Evolutionary conservation across 129 eudicot genomes (phyloP), one percentile per base, ranked within the genome.

Genomic region (Chrysanthemum lavandulifolium): DNA sequence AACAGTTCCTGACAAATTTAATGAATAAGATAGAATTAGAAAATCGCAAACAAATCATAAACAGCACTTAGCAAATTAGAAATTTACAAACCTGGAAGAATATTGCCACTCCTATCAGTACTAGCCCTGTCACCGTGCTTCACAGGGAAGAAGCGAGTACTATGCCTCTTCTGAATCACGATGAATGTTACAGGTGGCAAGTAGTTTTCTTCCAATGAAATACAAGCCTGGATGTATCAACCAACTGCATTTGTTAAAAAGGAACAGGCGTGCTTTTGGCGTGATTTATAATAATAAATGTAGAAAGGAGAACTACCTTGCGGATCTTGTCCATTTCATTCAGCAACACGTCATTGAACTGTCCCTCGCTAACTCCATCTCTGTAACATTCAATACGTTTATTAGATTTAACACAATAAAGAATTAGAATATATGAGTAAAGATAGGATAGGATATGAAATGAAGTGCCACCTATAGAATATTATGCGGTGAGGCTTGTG

Each of bases 281-380:
- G 61, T 27, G 29, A 1, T 53, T 5, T 16, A 27, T 8, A 57
- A 10, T 48, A 45, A 6, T 56, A 45, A 59, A 54, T 1, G 18
- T 2, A 2, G 11, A 36, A 71, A 55, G 5, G 19, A 84, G 0
- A 25, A 19, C 0, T 68, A 90, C 98, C 96, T 66, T 76, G 3
- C 97, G 71, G 0, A 94, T 94, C 7, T 86, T 88, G 73, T 84
- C 87, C 82, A 94, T 82, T 51, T 94, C 98, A 4, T 63, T 63
- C 6, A 82, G 53, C 19, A 94, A 71, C 18, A 94, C 98, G 50
- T 90, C 85, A 43, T 73, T 78, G 40, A 94, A 94, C 68, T 94
- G 97, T 0, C 97, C 96, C 56, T 94, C 98, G 61, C 97, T 81
- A 2, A 94, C 98, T 0, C 98, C 98, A 79, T 94, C 98, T 69